A percentile compares a stretch with the other conserved stretches of the same genome.
These are phyloP conservation scores for Monosiga brevicollis DNA, from an alignment of 78 protist genomes.

Conservation along the genomic window DNA sequence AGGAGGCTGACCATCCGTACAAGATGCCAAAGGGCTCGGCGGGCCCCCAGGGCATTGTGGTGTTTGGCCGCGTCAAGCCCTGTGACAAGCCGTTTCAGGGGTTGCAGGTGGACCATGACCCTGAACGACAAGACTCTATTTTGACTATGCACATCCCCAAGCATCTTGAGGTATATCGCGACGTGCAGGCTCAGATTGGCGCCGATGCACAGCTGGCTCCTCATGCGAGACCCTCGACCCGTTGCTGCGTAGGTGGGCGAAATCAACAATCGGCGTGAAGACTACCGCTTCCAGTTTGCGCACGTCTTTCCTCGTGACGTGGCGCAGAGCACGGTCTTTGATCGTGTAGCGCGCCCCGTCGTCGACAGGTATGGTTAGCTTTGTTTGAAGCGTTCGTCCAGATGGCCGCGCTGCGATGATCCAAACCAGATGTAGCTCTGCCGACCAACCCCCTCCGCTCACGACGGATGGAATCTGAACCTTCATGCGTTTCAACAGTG, in stretches of 20 bases:
- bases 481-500: conserved; percentile 4
- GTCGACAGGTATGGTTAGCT: neutral
- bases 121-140: neutral
- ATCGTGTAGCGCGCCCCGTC: conserved; percentile 4
- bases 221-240: too few relatives aligned
- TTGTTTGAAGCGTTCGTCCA: neutral
- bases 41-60: neutral
- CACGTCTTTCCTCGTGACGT: neutral
- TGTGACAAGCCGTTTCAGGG: neutral
- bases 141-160: neutral
- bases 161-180: neutral
- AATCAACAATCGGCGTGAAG: neutral
- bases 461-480: neutral
- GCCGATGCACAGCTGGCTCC: too few relatives aligned
- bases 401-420: neutral
- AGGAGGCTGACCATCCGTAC: too few relatives aligned
- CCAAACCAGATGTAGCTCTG: neutral
- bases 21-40: too few relatives aligned
- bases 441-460: neutral
- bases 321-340: conserved; percentile 19
- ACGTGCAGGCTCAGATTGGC: too few relatives aligned
- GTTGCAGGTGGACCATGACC: neutral
- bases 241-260: neutral
- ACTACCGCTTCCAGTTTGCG: neutral
- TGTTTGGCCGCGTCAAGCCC: neutral